Base-by-base conservation (phyloP, 2,329 filamentous ascomycete genomes). In the Sordariomycetes sp. region DNA sequence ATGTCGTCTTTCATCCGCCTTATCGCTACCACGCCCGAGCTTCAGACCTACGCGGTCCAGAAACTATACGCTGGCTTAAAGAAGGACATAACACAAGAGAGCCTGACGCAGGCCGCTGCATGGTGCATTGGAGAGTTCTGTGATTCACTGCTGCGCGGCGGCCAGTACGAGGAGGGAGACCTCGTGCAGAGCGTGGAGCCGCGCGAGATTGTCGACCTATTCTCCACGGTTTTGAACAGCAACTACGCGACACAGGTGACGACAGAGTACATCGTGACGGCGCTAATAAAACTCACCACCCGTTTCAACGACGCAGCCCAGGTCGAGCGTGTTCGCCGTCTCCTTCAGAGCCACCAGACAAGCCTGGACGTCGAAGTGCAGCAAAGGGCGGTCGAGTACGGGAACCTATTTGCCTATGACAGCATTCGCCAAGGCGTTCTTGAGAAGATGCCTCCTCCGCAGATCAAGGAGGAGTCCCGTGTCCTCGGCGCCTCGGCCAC, bases 41-140 rank as follows among this genome's bases (percentile, higher is more conserved):
- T 97, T 46, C 94, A 99, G 71, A 96, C 92, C 0, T 99, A 99
- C 69, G 92, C 91, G 1, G 93, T 93, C 4, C 94, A 97, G 68
- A 99, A 97, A 71, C 79, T 99, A 7, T 99, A 97, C 70, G 79
- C 86, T 22, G 89, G 88, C 61, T 76, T 99, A 58, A 96, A 94
- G 71, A 94, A 96, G 64, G 94, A 99, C 66, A 97, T 99, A 65
- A 97, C 93, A 1, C 94, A 99, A 70, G 95, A 99, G 72, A 95
- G 91, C 62, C 76, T 99, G 62, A 97, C 91, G 10, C 82, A 97
- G 62, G 91, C 93, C 55, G 94, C 90, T 43, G 88, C 94, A 7
- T 99, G 94, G 94, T 95, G 94, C 58, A 96, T 99, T 70, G 94
- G 95, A 68, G 94, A 99, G 74, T 99, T 92, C 68, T 93, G 90